Conservation (phyloP, 805 yeast genomes). For the Jamesozyma rosinii region DNA sequence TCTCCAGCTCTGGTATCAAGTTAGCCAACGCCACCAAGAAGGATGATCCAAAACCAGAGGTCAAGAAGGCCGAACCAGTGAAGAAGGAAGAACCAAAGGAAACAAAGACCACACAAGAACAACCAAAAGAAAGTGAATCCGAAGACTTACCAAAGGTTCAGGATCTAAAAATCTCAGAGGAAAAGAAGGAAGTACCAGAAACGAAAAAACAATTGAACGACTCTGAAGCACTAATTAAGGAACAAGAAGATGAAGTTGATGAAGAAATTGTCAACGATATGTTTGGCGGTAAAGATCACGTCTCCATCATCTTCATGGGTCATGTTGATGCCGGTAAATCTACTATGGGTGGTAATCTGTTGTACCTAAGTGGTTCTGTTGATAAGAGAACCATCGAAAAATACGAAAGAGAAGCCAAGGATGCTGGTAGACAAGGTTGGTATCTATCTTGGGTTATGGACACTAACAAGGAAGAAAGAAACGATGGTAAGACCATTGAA, state of each 20-base stretch:
- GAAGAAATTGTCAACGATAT: conserved; percentile 81
- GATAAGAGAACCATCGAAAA: conserved; percentile 98
- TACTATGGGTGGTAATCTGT: conserved; percentile 97
- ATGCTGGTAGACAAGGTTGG: conserved; percentile 99
- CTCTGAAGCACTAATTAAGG: conserved; percentile 50
- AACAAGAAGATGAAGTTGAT: conserved; percentile 75
- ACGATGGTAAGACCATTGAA: conserved; percentile 97
- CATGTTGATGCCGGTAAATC: conserved; percentile 99
- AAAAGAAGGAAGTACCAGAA: conserved; percentile 23
- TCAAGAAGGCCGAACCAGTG: conserved; percentile 16
- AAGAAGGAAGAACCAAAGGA: conserved; percentile 11
- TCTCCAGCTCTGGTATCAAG: conserved; percentile 56
- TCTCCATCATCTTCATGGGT: conserved; percentile 96
- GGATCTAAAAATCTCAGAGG: conserved; percentile 24
- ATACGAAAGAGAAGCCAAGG: conserved; percentile 96
- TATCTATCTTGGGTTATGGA: conserved; percentile 99
- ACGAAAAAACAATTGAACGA: conserved; percentile 9
- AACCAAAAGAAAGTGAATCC: conserved; percentile 3
- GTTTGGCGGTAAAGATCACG: conserved; percentile 96
- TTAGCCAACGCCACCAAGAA: conserved; percentile 44
- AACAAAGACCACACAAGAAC: conserved; percentile 10
- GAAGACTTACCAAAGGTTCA: conserved; percentile 26
- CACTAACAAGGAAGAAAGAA: conserved; percentile 97
- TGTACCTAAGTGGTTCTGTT: conserved; percentile 90
- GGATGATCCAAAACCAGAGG: conserved; percentile 23